Evolutionary conservation across 2,329 filamentous ascomycete genomes (phyloP).

Genomic region (Domatiomyces catenatus): DNA sequence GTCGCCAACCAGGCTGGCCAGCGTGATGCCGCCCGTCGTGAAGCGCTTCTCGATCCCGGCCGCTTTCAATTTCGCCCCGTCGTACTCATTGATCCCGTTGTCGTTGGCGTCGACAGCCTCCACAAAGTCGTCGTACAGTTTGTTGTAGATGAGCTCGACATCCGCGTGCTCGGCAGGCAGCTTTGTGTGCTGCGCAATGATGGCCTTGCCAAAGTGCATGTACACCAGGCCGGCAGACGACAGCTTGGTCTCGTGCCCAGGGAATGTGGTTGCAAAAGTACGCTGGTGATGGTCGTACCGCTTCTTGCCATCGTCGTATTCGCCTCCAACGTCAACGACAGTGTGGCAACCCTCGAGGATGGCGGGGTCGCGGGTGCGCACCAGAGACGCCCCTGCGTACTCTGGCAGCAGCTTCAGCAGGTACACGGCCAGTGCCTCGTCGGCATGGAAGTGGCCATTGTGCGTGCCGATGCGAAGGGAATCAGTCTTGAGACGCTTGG

Average conservation of each 20-base stretch:
- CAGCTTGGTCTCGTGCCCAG: constrained; percentile 69
- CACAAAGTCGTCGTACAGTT: constrained; percentile 84
- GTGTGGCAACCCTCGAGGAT: constrained; percentile 73
- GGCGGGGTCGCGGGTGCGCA: constrained; percentile 75
- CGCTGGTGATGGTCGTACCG: constrained; percentile 98
- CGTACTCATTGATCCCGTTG: constrained; percentile 79
- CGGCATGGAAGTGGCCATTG: constrained; percentile 97
- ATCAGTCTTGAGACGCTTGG: constrained; percentile 73
- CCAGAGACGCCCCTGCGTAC: constrained; percentile 57
- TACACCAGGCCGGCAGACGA: constrained; percentile 89
- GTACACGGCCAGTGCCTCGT: constrained; percentile 92
- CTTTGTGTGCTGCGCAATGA: constrained; percentile 55
- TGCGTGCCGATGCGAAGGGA: constrained; percentile 72
- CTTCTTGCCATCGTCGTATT: constrained; percentile 61
- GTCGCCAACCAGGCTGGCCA: constrained; percentile 68
- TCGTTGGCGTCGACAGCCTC: constrained; percentile 96
- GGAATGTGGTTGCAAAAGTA: constrained; percentile 73
- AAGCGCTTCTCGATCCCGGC: constrained; percentile 71
- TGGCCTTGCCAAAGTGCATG: constrained; percentile 79
- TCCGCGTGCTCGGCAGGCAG: constrained; percentile 47
- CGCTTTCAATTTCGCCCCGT: constrained; percentile 50
- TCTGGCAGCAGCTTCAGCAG: constrained; percentile 79
- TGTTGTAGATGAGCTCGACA: constrained; percentile 62
- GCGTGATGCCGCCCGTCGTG: constrained; percentile 63
- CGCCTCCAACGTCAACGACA: constrained; percentile 92